phyloP scores from a whole-genome alignment of 2,329 filamentous ascomycete genomes.

The Claviceps sp. region DNA sequence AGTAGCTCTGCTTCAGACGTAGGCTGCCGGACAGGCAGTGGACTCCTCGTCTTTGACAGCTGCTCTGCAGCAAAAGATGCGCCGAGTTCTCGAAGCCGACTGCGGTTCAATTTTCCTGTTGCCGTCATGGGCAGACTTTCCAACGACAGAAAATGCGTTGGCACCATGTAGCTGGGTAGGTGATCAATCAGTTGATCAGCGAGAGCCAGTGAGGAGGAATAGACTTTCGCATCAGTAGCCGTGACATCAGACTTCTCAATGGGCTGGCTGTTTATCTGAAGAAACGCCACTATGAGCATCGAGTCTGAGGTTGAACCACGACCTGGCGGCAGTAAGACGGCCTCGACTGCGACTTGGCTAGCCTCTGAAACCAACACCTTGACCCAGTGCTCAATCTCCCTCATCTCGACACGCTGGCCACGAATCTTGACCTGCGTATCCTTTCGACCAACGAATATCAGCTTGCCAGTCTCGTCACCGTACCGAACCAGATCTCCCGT shows the following conservation, averaged over 20 bases:
- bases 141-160: slow-evolving; percentile 7
- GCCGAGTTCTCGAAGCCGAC: slow-evolving; percentile 5
- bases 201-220: neutral
- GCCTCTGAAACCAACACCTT: neutral
- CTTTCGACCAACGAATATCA: slow-evolving; percentile 14
- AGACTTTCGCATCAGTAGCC: neutral
- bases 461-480: slow-evolving; percentile 8
- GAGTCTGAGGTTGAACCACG: too few relatives aligned
- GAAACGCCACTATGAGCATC: neutral
- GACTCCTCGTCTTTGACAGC: neutral
- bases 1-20: neutral
- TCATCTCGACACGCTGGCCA: slow-evolving; percentile 14
- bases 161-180: slow-evolving; percentile 9
- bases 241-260: neutral
- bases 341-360: neutral
- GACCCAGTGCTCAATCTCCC: slow-evolving; percentile 8
- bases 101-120: slow-evolving; percentile 7
- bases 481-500: slow-evolving; percentile 12
- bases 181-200: slow-evolving; percentile 2
- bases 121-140: slow-evolving; percentile 5
- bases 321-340: neutral
- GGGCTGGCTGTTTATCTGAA: neutral
- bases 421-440: slow-evolving; percentile 14
- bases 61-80: neutral
- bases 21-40: neutral